Evolutionary conservation across 1,284 basidiomycete genomes (phyloP).

Genomic region (Heterobasidion annosum): DNA sequence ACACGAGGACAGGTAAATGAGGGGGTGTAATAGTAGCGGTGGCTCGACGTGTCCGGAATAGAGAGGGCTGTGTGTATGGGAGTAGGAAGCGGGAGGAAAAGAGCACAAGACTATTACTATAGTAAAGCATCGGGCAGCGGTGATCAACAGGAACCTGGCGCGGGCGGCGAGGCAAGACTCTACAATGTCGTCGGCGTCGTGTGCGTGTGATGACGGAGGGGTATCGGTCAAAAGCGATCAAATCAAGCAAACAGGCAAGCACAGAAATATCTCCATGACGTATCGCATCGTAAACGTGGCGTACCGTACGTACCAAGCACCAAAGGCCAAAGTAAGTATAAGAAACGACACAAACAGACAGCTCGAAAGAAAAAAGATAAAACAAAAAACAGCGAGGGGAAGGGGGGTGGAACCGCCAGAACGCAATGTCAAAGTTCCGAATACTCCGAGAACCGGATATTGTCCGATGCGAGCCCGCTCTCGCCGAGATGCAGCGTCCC

Average conservation of each 20-base stretch:
- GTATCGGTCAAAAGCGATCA: too few relatives aligned
- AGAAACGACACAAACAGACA: too few relatives aligned
- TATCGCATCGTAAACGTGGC: too few relatives aligned
- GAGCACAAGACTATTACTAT: neutral
- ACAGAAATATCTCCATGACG: too few relatives aligned
- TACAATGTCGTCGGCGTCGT: neutral
- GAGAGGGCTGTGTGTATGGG: neutral
- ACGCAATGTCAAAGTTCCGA: neutral
- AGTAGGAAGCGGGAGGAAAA: neutral
- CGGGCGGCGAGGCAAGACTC: neutral
- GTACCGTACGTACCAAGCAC: too few relatives aligned
- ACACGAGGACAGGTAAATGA: too few relatives aligned
- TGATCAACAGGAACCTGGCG: too few relatives aligned
- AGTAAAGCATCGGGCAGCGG: neutral
- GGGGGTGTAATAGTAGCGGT: too few relatives aligned
- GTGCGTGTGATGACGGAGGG: neutral
- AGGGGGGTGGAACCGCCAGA: neutral
- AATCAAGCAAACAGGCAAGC: too few relatives aligned
- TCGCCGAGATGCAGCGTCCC: constrained; percentile 55
- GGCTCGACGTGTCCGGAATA: neutral
- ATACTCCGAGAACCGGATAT: constrained; percentile 25
- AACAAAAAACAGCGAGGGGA: neutral
- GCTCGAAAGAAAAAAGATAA: neutral
- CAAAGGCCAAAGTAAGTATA: too few relatives aligned
- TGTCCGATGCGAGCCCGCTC: constrained; percentile 35